Percentiles rank a stretch among this genome's conserved stretches.
Evolutionary conservation across 1,284 basidiomycete genomes (phyloP).

Genomic region (Porphyrellus sp.): DNA sequence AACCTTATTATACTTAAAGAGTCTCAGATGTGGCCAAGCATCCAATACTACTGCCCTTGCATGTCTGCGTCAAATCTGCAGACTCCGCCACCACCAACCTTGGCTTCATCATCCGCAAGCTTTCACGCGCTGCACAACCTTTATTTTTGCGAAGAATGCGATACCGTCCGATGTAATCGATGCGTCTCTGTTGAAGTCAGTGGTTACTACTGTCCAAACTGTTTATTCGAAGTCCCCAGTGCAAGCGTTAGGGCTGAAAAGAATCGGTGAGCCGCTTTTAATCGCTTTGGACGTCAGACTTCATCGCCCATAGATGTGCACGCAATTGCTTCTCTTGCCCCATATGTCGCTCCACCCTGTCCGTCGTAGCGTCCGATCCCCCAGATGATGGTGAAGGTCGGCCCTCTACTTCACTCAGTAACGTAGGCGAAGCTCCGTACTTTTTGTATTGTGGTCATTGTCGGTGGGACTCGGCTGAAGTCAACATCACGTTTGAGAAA

Average conservation of each 20-base stretch:
- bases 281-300: neutral
- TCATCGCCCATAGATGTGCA: constrained; percentile 69
- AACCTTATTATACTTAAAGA: no score
- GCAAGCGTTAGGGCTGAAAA: constrained; percentile 95
- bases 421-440: constrained; percentile 82
- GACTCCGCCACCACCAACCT: constrained; percentile 70
- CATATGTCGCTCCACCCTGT: constrained; percentile 83
- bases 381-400: constrained; percentile 58
- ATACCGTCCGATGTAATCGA: constrained; percentile 87
- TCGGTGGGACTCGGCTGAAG: constrained; percentile 90
- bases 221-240: constrained; percentile 97
- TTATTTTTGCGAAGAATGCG: constrained; percentile 99
- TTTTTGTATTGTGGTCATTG: constrained; percentile 90
- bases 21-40: constrained; percentile 30
- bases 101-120: constrained; percentile 67
- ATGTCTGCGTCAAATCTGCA: constrained; percentile 48
- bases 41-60: constrained; percentile 74
- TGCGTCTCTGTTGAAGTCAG: constrained; percentile 93
- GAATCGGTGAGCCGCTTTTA: constrained; percentile 62
- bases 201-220: constrained; percentile 97
- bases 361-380: constrained; percentile 85
- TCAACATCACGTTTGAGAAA: constrained; percentile 93
- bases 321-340: constrained; percentile 98
- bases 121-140: constrained; percentile 84
- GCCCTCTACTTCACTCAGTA: constrained; percentile 46